Evolutionary conservation across 768 basidiomycete species (phyloP), one percentile per base, ranked within the genome.

Genomic region (Xerocomellus dryophilus): DNA sequence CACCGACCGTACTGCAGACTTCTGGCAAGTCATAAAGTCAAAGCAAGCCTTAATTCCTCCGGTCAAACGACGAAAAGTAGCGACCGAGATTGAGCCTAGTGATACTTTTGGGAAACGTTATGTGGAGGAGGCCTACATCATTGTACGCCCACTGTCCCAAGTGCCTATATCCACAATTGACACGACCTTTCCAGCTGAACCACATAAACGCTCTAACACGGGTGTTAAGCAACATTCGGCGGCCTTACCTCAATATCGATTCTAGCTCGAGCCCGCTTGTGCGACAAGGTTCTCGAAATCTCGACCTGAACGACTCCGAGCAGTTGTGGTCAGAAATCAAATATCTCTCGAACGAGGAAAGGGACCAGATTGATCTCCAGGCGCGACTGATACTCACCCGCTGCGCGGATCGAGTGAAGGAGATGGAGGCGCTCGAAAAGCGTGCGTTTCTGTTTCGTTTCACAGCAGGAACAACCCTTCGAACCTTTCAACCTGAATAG

Each of bases 311-410:
- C 21, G 74, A 73, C 48, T 66, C 79, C 43, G 71, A 76, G 54
- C 73, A 77, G 55, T 74, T 77, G 42, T 90, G 87, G 88, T 69
- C 78, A 17, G 79, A 80, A 48, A 75, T 91, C 47, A 82, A 81
- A 57, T 75, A 86, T 63, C 79, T 99, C 7, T 84, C 84, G 9
- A 94, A 98, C 66, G 84, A 91, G 58, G 95, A 99, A 69, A 79
- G 95, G 56, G 95, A 98, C 72, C 93, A 97, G 73, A 90, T 99
- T 49, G 97, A 99, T 77, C 74, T 94, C 56, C 90, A 96, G 67
- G 88, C 92, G 31, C 86, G 89, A 60, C 80, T 93, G 62, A 87
- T 97, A 50, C 76, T 98, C 45, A 81, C 85, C 46, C 82, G 86
- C 49, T 97, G 93, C 73, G 84, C 91, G 31, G 90, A 95, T 59